A percentile compares a stretch with the other conserved stretches of the same genome.
phyloP scores from a whole-genome alignment of 2,329 filamentous ascomycete species.

The Diaporthe sp. region DNA sequence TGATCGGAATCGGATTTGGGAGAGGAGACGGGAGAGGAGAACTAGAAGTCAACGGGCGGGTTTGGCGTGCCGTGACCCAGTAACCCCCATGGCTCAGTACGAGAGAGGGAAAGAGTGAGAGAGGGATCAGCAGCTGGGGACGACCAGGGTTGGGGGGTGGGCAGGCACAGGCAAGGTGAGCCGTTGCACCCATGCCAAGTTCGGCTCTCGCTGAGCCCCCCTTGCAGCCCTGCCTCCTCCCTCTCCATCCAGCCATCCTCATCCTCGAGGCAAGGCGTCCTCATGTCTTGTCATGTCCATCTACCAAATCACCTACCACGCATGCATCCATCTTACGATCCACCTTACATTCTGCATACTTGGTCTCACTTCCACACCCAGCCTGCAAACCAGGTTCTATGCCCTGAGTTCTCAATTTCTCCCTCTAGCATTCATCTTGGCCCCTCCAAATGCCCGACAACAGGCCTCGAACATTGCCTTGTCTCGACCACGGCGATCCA shows the following conservation, averaged over 20 bases:
- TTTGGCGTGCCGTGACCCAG: slow-evolving; percentile 12
- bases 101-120: not conserved
- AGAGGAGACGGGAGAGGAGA: slow-evolving; percentile 11
- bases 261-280: not conserved
- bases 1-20: slow-evolving; percentile 27
- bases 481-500: not conserved
- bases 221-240: slow-evolving; percentile 21
- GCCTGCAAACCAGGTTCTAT: not conserved
- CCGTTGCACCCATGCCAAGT: slow-evolving; percentile 7
- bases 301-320: too few relatives aligned
- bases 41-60: slow-evolving; percentile 12
- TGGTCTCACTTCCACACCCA: not conserved
- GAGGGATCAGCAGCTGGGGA: slow-evolving; percentile 13
- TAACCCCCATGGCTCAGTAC: not conserved
- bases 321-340: too few relatives aligned
- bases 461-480: not conserved
- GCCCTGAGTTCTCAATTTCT: too few relatives aligned
- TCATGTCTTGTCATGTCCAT: not conserved
- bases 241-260: not conserved
- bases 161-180: not conserved
- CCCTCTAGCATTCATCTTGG: not conserved
- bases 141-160: not conserved
- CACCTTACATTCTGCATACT: too few relatives aligned
- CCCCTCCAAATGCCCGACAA: not conserved
- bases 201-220: slow-evolving; percentile 12